A percentile compares a stretch with the other conserved stretches of the same genome.
Conservation (phyloP, 257 asterid species). For the Gentiana straminea region DNA sequence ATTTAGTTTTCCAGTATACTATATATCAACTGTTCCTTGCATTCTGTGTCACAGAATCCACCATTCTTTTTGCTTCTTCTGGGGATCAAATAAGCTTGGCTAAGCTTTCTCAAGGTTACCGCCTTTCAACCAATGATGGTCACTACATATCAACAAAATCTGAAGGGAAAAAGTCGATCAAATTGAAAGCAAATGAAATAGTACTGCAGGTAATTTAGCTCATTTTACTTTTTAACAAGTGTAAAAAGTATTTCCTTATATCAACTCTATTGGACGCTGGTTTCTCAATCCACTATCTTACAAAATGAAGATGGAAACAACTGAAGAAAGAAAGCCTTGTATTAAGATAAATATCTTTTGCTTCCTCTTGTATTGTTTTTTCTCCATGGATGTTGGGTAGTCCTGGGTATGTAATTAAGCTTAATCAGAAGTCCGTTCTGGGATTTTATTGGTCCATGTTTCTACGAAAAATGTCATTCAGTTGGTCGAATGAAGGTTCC, state of each 20-base stretch:
- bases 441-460: no score
- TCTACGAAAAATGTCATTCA: no score
- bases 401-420: no score
- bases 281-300: no score
- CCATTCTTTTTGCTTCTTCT: slow-evolving; percentile 75
- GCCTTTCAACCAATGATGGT: slow-evolving; percentile 75
- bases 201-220: slow-evolving; percentile 75
- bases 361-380: no score
- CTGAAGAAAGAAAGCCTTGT: no score
- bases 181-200: slow-evolving; percentile 72
- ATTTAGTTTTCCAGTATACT: slow-evolving; percentile 7
- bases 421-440: no score
- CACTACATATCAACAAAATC: slow-evolving; percentile 85
- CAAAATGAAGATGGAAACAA: no score
- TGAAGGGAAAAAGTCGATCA: slow-evolving; percentile 82
- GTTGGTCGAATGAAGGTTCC: no score
- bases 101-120: slow-evolving; percentile 78
- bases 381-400: no score
- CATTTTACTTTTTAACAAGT: not conserved
- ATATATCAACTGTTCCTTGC: slow-evolving; percentile 20
- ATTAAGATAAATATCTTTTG: no score
- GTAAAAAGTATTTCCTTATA: not conserved
- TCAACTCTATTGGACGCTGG: not conserved
- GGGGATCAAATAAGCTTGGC: slow-evolving; percentile 94
- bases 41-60: slow-evolving; percentile 61